These are phyloP conservation scores for Knoxdaviesia proteae DNA, from an alignment of 2,329 filamentous ascomycete species.

Conservation along the genomic window DNA sequence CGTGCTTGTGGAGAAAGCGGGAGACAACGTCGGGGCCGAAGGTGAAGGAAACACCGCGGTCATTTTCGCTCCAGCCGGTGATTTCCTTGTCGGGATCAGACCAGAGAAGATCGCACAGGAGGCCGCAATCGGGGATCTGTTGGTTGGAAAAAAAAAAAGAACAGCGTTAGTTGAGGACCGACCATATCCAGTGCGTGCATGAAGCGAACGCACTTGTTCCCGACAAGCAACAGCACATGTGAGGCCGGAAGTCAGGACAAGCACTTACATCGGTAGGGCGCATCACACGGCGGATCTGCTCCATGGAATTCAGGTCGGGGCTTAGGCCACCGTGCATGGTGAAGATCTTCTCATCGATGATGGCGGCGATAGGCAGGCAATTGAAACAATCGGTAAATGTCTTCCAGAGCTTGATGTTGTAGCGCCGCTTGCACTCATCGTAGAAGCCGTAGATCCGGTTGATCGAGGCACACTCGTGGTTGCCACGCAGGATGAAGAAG, in stretches of 20 bases:
- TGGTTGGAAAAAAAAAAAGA: conserved; percentile 1
- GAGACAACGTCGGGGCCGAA: conserved; percentile 96
- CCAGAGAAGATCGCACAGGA: conserved; percentile 95
- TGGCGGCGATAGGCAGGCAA: conserved; percentile 90
- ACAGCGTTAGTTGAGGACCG: conserved; percentile 8
- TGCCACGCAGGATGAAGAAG: conserved; percentile 95
- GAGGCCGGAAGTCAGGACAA: conserved; percentile 3
- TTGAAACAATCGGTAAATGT: conserved; percentile 99
- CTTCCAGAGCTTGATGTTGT: conserved; percentile 99
- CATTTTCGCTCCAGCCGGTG: conserved; percentile 97
- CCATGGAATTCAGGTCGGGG: conserved; percentile 97
- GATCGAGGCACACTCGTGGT: conserved; percentile 97
- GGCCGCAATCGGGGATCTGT: conserved; percentile 91
- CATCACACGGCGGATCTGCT: conserved; percentile 98
- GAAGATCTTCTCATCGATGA: conserved; percentile 99
- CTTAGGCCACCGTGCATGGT: conserved; percentile 98
- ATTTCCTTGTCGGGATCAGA: conserved; percentile 99
- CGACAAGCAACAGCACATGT: neutral
- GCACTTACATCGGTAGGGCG: conserved; percentile 89
- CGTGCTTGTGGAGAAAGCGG: conserved; percentile 93
- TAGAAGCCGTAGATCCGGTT: conserved; percentile 99
- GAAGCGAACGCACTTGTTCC: too few relatives aligned
- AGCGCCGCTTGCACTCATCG: conserved; percentile 96
- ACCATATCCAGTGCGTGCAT: conserved; percentile 10
- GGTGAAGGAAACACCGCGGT: conserved; percentile 94